Evolutionary conservation across 495 filamentous ascomycete species (phyloP).

Genomic region (Halenospora varia): DNA sequence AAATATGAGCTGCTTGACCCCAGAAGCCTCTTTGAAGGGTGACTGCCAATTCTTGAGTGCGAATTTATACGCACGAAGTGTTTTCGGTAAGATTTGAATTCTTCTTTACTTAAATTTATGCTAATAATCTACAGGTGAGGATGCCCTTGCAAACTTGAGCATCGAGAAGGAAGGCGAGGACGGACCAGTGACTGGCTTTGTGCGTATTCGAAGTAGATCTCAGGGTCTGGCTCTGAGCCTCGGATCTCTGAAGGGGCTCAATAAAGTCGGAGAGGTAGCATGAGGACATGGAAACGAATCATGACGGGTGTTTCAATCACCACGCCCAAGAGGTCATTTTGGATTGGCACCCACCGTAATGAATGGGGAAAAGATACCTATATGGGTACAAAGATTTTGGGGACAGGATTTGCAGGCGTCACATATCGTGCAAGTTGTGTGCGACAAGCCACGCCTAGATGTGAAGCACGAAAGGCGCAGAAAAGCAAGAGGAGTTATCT

Average conservation of each 20-base stretch:
- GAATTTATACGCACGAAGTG: constrained; percentile 94
- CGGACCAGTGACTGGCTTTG: constrained; percentile 96
- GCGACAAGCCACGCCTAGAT: constrained; percentile 2
- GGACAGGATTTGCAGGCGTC: background rate
- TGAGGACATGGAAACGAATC: background rate
- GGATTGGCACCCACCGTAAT: constrained; percentile 1
- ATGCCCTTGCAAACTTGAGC: constrained; percentile 94
- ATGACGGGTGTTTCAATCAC: background rate
- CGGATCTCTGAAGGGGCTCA: constrained; percentile 91
- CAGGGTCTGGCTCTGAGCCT: constrained; percentile 94
- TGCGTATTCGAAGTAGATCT: constrained; percentile 95
- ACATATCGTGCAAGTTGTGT: background rate
- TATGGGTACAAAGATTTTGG: background rate
- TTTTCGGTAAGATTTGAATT: constrained; percentile 77
- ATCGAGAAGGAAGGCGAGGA: constrained; percentile 97
- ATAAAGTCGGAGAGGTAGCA: constrained; percentile 59
- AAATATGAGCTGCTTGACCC: constrained; percentile 97
- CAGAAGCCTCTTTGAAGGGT: constrained; percentile 92
- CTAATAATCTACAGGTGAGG: constrained; percentile 70
- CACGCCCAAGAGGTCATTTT: background rate
- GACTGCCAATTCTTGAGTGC: constrained; percentile 98
- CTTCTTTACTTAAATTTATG: constrained; percentile 2
- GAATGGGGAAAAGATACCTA: background rate
- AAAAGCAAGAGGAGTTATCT: constrained; percentile 23
- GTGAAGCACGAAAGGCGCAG: constrained; percentile 21